Evolutionary conservation across 2,329 filamentous ascomycete genomes (phyloP), one percentile per base, ranked within the genome.

Genomic region (Fusarium verrucosum): DNA sequence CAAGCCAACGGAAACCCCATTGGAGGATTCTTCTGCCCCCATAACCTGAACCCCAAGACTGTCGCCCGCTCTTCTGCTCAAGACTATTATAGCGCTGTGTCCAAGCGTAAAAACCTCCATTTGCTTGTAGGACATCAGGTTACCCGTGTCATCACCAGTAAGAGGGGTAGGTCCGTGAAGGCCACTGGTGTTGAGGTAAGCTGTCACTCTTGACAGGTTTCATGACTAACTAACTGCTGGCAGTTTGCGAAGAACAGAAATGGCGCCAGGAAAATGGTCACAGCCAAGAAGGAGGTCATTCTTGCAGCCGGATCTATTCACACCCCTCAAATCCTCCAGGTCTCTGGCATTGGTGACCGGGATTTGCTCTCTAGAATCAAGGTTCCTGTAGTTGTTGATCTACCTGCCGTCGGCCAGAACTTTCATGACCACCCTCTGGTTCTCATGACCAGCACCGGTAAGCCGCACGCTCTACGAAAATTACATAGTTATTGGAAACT

Each of bases 391-490:
- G 53, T 83, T 1, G 72, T 78, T 2, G 77, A 84, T 44, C 73
- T 82, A 0, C 80, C 83, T 0, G 81, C 79, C 0, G 83, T 85
- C 1, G 83, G 83, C 4, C 72, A 79, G 41, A 81, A 82, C 59
- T 75, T 81, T 19, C 77, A 80, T 28, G 80, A 82, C 42, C 79
- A 81, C 9, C 52, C 65, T 5, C 5, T 66, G 0, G 45, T 70
- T 7, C 16, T 43, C 1, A 26, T 70, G 0, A 30, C 50, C 5
- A 53, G 33, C 32, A 42, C 43, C 8, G 26, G 67, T 61, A 30
- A 30, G 66, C 59, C 3, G 4, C 1, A 8, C 4, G 3, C 1
- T 5, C 0, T 2, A 4, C 5, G 2, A 0, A 9, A 1, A 6
- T 11, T 7, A 2, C 2, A 2, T 7, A 11, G 8, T 16, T 16